A percentile compares a stretch with the other conserved stretches of the same genome.
phyloP scores from a whole-genome alignment of 441 rosid species.

The Syzygium syzygioides region DNA sequence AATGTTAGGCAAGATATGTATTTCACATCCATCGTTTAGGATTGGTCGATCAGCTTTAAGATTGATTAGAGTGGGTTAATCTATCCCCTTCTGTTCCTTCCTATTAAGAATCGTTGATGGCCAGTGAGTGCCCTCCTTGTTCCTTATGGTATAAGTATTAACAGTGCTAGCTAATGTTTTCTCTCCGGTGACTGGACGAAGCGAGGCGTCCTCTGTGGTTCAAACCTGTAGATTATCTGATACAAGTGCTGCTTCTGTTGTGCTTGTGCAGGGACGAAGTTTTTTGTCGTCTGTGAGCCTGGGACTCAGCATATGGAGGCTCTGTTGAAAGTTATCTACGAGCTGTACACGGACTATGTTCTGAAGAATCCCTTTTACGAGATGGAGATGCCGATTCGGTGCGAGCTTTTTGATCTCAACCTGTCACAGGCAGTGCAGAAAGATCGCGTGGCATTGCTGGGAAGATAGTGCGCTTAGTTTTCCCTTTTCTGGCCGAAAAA shows the following conservation, averaged over 20 bases:
- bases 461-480: constrained; percentile 25
- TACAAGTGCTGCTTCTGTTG: neutral
- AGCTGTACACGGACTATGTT: constrained; percentile 82
- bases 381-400: constrained; percentile 97
- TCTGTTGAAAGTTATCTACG: constrained; percentile 71
- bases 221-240: neutral
- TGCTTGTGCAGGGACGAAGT: constrained; percentile 65
- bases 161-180: neutral
- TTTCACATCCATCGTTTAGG: neutral
- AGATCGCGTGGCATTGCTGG: constrained; percentile 62
- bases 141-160: neutral
- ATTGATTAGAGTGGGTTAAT: neutral
- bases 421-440: constrained; percentile 69
- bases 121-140: neutral
- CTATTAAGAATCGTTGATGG: neutral
- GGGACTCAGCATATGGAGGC: constrained; percentile 78
- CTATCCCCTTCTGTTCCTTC: neutral
- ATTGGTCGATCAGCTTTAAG: neutral
- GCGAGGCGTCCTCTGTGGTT: neutral
- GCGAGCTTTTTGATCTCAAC: constrained; percentile 90
- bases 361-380: constrained; percentile 94
- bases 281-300: constrained; percentile 88
- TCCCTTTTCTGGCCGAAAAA: neutral
- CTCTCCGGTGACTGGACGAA: neutral
- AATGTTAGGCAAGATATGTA: neutral